A percentile compares a stretch with the other conserved stretches of the same genome.
Evolutionary conservation across 2,329 filamentous ascomycete genomes (phyloP).

Genomic region (Colletotrichum tropicale): DNA sequence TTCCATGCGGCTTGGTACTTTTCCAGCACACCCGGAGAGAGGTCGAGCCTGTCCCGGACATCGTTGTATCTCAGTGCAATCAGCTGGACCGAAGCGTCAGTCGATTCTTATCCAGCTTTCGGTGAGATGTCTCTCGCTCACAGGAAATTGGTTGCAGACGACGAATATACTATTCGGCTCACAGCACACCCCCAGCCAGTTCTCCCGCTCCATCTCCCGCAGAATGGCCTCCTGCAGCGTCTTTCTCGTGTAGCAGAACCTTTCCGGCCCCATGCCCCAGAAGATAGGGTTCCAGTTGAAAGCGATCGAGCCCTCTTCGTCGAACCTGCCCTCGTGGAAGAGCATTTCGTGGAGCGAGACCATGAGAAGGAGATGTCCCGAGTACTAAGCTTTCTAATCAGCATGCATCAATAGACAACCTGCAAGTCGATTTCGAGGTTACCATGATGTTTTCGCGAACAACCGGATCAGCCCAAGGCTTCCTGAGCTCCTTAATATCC

Average conservation of each 20-base stretch:
- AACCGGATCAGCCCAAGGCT: slow-evolving; percentile 45
- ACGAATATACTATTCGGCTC: slow-evolving; percentile 45
- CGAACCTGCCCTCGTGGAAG: slow-evolving; percentile 44
- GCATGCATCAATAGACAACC: no score
- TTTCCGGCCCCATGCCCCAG: slow-evolving; percentile 39
- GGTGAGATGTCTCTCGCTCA: slow-evolving; percentile 26
- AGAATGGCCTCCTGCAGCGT: slow-evolving; percentile 37
- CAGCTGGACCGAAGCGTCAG: not conserved
- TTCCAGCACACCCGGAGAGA: slow-evolving; percentile 29
- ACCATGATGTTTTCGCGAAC: slow-evolving; percentile 40
- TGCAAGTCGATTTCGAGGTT: no score
- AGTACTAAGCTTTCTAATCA: slow-evolving; percentile 26
- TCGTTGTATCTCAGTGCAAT: not conserved
- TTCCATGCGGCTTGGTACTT: slow-evolving; percentile 40
- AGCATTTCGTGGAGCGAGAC: slow-evolving; percentile 43
- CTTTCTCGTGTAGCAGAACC: slow-evolving; percentile 34
- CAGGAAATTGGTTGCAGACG: slow-evolving; percentile 48
- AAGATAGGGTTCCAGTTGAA: slow-evolving; percentile 45
- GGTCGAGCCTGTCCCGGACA: not conserved
- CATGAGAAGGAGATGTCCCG: slow-evolving; percentile 43
- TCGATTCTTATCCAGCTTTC: rapidly evolving
- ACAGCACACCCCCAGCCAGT: slow-evolving; percentile 45
- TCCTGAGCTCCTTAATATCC: slow-evolving; percentile 38
- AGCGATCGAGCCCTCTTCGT: slow-evolving; percentile 31
- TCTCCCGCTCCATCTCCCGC: slow-evolving; percentile 40